Conservation (phyloP, 306 rosid genomes). For the Oxytropis ochrocephala region DNA sequence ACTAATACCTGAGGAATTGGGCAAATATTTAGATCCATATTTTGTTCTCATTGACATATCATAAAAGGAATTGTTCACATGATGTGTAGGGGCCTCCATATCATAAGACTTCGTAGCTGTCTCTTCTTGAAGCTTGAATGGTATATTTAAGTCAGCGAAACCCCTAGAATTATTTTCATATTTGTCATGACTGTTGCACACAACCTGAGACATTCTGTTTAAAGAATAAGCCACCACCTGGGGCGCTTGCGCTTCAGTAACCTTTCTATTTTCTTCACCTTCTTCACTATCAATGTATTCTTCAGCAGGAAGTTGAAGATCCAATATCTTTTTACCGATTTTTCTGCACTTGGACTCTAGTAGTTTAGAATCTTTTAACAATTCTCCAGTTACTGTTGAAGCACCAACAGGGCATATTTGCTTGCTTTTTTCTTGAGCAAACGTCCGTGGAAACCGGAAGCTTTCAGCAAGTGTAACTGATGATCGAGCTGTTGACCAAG, state of each 20-base stretch:
- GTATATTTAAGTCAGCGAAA: conserved; percentile 39
- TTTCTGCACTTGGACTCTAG: conserved; percentile 40
- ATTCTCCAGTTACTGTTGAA: conserved; percentile 25
- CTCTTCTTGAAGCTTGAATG: conserved; percentile 29
- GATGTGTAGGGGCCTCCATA: not conserved
- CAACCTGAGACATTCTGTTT: conserved; percentile 35
- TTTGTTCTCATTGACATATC: conserved; percentile 4
- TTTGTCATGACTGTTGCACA: conserved; percentile 1
- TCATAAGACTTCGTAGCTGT: conserved; percentile 6
- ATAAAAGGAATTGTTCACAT: not conserved
- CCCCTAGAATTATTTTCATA: not conserved
- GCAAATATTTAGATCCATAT: conserved; percentile 6
- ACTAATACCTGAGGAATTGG: conserved; percentile 6
- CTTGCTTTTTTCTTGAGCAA: conserved; percentile 32
- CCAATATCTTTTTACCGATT: conserved; percentile 53
- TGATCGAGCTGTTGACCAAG: conserved; percentile 32
- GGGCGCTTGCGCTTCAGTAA: conserved; percentile 21
- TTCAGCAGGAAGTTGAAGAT: conserved; percentile 81
- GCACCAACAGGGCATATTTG: conserved; percentile 9
- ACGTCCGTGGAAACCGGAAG: conserved; percentile 27
- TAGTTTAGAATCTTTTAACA: conserved; percentile 18
- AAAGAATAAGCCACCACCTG: conserved; percentile 23
- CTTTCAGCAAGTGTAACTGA: conserved; percentile 27
- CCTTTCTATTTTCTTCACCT: conserved; percentile 33
- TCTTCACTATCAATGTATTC: conserved; percentile 47